Evolutionary conservation across 2,329 filamentous ascomycete genomes (phyloP), one percentile per base, ranked within the genome.

Genomic region (Pyrenochaeta sp.): DNA sequence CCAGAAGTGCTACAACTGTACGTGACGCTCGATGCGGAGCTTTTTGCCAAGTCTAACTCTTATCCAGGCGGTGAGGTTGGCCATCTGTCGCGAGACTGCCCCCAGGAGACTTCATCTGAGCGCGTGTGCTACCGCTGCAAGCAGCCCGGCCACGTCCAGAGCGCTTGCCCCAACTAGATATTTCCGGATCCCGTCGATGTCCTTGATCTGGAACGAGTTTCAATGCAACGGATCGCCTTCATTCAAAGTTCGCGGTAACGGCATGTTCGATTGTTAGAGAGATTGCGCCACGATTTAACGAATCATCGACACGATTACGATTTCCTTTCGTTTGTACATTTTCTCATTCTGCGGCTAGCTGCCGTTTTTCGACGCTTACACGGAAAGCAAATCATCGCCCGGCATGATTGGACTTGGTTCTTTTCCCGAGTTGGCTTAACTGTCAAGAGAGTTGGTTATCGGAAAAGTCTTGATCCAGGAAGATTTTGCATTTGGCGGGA

Each of bases 1-100:
- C 75, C 94, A 96, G 86, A 98, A 98, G 86, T 99, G 95, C 90
- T 99, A 98, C 89, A 97, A 97, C 88, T 98, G 95, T 88, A 77
- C 77, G 85, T 77, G 19, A 37, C 39, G 5, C 5, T 37, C 28
- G 13, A 42, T 36, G 37, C 28, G 8, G n/a, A 43, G 22, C 46
- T 10, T 13, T n/a, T 53, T 50, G 49, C 62, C 47, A 27, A 19
- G 50, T 45, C 73, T 78, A 65, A 77, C 58, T 10, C 50, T 52
- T 36, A 50, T 22, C 42, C 64, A 88, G 86, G 87, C 72, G 88
- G 88, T 72, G 93, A 97, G 84, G 91, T 94, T 71, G 94, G 95
- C 63, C 94, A 98, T 82, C 88, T 97, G 79, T 96, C 91, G 67
- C 91, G 94, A 67, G 95, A 99, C 81, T 99, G 95, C 87, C 91